These are phyloP conservation scores for Mycena sanguinolenta DNA, from an alignment of 768 basidiomycete genomes.

Conservation along the genomic window DNA sequence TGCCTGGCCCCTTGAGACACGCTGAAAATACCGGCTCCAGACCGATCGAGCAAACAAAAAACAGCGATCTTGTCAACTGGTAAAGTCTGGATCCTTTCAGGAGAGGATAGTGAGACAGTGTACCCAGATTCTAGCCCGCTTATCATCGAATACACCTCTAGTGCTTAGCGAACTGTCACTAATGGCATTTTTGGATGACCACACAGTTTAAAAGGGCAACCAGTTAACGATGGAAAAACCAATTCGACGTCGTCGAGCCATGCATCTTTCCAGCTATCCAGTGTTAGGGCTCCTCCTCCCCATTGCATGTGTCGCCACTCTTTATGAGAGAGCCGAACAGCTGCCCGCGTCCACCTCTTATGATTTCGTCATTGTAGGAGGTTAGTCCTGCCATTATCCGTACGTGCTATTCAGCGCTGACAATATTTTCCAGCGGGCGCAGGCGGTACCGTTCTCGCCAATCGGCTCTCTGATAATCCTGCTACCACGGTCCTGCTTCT, in stretches of 20 bases:
- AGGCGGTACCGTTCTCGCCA: conserved; percentile 25
- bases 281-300: neutral
- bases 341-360: neutral
- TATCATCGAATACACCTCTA: no score
- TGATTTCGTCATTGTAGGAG: conserved; percentile 26
- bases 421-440: conserved; percentile 14
- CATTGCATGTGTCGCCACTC: conserved; percentile 5
- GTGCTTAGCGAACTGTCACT: no score
- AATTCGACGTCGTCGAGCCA: neutral
- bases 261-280: neutral
- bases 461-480: conserved; percentile 20
- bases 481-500: conserved; percentile 14
- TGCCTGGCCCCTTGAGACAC: no score
- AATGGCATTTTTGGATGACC: no score
- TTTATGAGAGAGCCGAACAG: conserved; percentile 9
- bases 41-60: no score
- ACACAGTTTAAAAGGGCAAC: no score
- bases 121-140: no score
- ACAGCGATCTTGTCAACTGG: no score
- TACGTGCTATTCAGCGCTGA: neutral
- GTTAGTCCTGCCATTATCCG: neutral
- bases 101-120: no score
- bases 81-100: no score
- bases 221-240: no score
- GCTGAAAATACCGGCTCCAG: no score